These are phyloP conservation scores for Quercus engelmannii DNA, from an alignment of 306 rosid genomes.

Conservation along the genomic window DNA sequence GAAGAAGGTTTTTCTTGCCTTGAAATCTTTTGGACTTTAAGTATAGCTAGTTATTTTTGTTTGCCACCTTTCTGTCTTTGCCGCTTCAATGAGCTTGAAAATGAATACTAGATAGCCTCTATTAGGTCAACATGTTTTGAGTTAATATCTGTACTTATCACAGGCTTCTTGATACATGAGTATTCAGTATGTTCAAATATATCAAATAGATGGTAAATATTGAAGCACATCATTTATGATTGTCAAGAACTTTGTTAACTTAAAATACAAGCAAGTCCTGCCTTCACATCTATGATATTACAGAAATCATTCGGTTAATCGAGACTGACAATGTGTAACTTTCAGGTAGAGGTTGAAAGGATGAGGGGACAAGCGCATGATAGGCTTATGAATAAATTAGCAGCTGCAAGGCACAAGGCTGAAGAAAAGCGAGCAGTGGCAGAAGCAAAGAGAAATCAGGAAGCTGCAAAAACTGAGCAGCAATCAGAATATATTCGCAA, in stretches of 20 bases:
- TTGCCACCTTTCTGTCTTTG: too few relatives aligned
- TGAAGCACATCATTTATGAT: too few relatives aligned
- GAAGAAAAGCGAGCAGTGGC: conserved; percentile 86
- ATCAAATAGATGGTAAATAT: not conserved
- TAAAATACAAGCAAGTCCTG: not conserved
- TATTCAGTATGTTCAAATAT: not conserved
- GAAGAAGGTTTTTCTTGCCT: too few relatives aligned
- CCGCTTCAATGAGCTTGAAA: too few relatives aligned
- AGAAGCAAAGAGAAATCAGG: conserved; percentile 62
- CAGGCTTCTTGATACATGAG: not conserved
- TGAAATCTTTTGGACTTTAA: too few relatives aligned
- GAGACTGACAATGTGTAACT: not conserved
- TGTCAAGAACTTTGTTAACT: not conserved
- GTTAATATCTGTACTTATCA: not conserved
- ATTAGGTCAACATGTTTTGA: not conserved
- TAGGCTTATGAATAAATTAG: conserved; percentile 79
- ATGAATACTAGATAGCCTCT: not conserved
- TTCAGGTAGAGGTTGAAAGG: conserved; percentile 91
- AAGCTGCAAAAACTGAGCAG: conserved; percentile 77
- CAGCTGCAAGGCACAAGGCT: conserved; percentile 78
- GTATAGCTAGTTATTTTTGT: too few relatives aligned
- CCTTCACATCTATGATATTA: not conserved
- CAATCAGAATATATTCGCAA: conserved; percentile 71
- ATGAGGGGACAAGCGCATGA: conserved; percentile 68
- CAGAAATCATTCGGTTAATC: not conserved